Conservation (phyloP, 192 early-diverging fungal genomes). For the Coemansia sp. region DNA sequence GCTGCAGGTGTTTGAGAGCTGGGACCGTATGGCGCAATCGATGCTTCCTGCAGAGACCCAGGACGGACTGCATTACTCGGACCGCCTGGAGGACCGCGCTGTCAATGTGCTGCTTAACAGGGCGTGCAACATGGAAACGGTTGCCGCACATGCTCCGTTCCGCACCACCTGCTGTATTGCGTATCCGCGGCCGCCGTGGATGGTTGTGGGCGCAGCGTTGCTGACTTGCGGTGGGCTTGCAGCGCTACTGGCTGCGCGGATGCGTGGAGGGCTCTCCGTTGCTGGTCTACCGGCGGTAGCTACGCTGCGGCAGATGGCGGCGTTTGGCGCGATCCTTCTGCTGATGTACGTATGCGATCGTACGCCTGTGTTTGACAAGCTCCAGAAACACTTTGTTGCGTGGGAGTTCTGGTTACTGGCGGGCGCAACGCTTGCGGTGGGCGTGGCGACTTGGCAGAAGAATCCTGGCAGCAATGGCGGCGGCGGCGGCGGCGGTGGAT, state of each 20-base stretch:
- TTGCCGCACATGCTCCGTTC: conserved; percentile 50
- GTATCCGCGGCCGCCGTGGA: conserved; percentile 54
- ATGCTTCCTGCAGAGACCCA: conserved; percentile 45
- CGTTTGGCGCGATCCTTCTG: conserved; percentile 59
- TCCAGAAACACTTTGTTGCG: conserved; percentile 60
- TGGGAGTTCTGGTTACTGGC: conserved; percentile 56
- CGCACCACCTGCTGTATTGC: conserved; percentile 62
- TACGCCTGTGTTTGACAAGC: conserved; percentile 66
- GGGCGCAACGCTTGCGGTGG: conserved; percentile 40
- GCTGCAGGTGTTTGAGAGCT: conserved; percentile 56
- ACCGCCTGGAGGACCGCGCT: conserved; percentile 51
- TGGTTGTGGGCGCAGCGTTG: conserved; percentile 39
- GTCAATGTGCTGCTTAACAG: conserved; percentile 64
- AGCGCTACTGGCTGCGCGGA: conserved; percentile 4
- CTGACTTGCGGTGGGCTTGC: conserved; percentile 24
- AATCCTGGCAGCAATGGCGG: no score
- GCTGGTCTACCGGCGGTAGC: conserved; percentile 31
- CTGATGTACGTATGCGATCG: conserved; percentile 70
- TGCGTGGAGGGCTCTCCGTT: background rate
- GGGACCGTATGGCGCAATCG: conserved; percentile 50
- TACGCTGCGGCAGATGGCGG: conserved; percentile 51
- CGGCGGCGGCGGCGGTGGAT: conserved; percentile 50
- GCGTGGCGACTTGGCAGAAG: conserved; percentile 41
- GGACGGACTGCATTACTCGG: conserved; percentile 73
- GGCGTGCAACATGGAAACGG: conserved; percentile 58